Conservation (phyloP, 305 asterid species). For the Fraxinus velutina region DNA sequence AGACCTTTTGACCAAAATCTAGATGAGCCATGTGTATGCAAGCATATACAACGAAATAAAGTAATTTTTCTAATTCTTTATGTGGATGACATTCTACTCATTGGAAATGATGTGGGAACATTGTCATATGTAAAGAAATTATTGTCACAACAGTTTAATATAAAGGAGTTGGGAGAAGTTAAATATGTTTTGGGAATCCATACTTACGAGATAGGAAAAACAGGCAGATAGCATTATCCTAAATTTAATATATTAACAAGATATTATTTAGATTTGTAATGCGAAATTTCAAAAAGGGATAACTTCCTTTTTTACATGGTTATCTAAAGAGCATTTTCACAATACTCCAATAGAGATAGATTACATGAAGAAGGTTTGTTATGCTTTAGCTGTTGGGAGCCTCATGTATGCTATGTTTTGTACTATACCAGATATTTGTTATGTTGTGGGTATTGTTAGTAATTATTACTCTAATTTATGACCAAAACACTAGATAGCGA, state of each 20-base stretch:
- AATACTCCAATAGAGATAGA: neutral
- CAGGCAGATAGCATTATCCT: neutral
- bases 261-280: neutral
- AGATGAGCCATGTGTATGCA: neutral
- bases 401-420: neutral
- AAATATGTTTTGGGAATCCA: neutral
- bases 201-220: neutral
- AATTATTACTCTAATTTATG: neutral
- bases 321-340: neutral
- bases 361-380: neutral
- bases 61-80: neutral
- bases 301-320: neutral
- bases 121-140: neutral
- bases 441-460: neutral
- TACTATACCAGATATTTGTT: neutral
- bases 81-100: neutral
- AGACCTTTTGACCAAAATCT: neutral
- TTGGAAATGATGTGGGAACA: neutral
- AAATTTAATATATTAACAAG: too few relatives aligned
- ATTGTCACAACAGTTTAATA: neutral
- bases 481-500: neutral
- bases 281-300: neutral
- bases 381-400: neutral
- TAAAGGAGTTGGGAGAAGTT: neutral
- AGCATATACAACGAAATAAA: too few relatives aligned